Conservation (phyloP, 306 rosid genomes). For the Oxytropis ochrocephala region DNA sequence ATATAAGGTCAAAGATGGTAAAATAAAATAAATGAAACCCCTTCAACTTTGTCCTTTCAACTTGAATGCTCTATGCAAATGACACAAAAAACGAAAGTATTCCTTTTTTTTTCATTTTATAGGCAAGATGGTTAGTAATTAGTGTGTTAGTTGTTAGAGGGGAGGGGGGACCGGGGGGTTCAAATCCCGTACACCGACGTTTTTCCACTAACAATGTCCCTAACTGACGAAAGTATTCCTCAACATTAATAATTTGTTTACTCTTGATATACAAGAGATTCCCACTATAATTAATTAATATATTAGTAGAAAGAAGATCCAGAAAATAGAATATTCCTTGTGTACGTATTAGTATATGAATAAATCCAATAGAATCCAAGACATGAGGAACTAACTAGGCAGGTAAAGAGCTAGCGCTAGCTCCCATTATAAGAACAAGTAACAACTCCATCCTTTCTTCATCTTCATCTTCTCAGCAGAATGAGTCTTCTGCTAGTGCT, state of each 20-base stretch:
- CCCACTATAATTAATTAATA: too few relatives aligned
- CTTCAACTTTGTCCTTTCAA: background rate
- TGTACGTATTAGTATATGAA: background rate
- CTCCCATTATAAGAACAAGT: slow-evolving; percentile 21
- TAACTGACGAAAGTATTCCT: background rate
- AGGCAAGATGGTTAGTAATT: too few relatives aligned
- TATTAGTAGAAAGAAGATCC: background rate
- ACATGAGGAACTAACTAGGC: too few relatives aligned
- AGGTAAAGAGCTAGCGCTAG: too few relatives aligned
- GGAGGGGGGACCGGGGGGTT: too few relatives aligned
- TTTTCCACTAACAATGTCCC: too few relatives aligned
- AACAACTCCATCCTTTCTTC: background rate
- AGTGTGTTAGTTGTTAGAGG: too few relatives aligned
- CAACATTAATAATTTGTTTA: background rate
- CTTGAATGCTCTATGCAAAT: background rate
- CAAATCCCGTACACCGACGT: too few relatives aligned
- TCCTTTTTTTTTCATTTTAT: too few relatives aligned
- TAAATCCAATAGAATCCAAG: too few relatives aligned
- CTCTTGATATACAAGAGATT: slow-evolving; percentile 28
- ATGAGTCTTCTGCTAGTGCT: slow-evolving; percentile 23
- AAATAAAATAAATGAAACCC: background rate
- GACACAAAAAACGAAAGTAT: background rate
- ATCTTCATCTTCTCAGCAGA: background rate
- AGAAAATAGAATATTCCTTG: slow-evolving; percentile 22
- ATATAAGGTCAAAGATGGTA: too few relatives aligned